Evolutionary conservation across 2,329 filamentous ascomycete species (phyloP).

Genomic region (Dryadomyces quercivorus): DNA sequence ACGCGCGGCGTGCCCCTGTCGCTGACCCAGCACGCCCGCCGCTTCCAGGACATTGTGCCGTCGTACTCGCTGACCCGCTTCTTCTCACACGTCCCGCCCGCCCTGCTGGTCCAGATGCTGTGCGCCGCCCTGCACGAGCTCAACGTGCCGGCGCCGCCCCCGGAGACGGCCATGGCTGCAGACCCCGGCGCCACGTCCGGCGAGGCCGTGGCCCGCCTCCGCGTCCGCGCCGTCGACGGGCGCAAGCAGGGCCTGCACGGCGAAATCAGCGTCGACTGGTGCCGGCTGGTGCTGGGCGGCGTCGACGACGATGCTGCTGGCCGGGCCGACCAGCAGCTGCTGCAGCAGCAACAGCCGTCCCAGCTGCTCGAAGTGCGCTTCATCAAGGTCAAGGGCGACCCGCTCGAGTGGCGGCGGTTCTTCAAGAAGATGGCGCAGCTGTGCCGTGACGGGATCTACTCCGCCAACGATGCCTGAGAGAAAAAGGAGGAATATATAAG

Average conservation of each 20-base stretch:
- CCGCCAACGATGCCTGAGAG: constrained; percentile 8
- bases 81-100: constrained; percentile 68
- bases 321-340: background rate
- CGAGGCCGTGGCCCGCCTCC: constrained; percentile 50
- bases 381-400: constrained; percentile 89
- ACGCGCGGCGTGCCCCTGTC: constrained; percentile 67
- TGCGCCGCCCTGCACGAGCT: constrained; percentile 73
- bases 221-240: constrained; percentile 63
- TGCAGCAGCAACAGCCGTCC: constrained; percentile 35
- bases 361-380: constrained; percentile 79
- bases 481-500: background rate
- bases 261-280: constrained; percentile 60
- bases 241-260: constrained; percentile 62
- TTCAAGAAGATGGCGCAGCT: constrained; percentile 91
- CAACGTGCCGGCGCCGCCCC: constrained; percentile 57
- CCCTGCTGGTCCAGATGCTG: constrained; percentile 67
- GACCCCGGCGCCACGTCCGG: constrained; percentile 24
- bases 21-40: constrained; percentile 77
- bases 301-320: constrained; percentile 23
- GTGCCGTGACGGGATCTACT: constrained; percentile 72
- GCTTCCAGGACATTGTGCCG: constrained; percentile 85
- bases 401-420: constrained; percentile 88
- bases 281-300: constrained; percentile 26
- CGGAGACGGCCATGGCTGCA: constrained; percentile 21
- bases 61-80: constrained; percentile 81